Base-by-base conservation (phyloP, 495 filamentous ascomycete species). In the Podospora comata region DNA sequence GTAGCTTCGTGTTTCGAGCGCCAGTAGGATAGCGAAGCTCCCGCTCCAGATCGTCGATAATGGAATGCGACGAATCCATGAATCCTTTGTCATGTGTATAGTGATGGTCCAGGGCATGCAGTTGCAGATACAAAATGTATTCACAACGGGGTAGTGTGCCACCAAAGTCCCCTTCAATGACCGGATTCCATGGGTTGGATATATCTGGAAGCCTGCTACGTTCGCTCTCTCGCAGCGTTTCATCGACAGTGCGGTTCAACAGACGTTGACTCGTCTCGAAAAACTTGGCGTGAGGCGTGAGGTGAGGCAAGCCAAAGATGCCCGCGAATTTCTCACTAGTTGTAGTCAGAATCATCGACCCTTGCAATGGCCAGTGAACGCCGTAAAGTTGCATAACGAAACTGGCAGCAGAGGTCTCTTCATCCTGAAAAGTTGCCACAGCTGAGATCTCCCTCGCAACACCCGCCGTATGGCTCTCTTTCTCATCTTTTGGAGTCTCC, bases 241-340 rank as follows among this genome's bases (percentile, higher is more conserved):
- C 82, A 11, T 85, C 84, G 23, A 98, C 79, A 0, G 91, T 93
- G 67, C 85, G 80, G 72, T 92, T 88, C 34, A 97, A 82, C 20
- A 94, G 78, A 48, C 78, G 75, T 68, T 91, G 88, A 27, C 90
- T 87, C 2, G 88, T 79, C 48, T 86, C 80, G 76, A 90, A 97
- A 18, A 87, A 86, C 60, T 87, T 83, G 19, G 83, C 73, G 16
- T 86, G 88, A 16, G 91, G 83, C 6, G 89, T 81, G 32, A 99
- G 86, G 78, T 98, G 92, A 23, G 95, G 94, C 67, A 98, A 78
- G 26, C 89, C 88, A 75, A 97, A 96, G 34, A 97, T 86, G 53
- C 95, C 95, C 23, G 89, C 85, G 75, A 93, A 97, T 80, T 96
- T 97, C 75, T 96, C 91, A 73, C 91, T 96, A 15, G 93, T 92